A percentile compares a stretch with the other conserved stretches of the same genome.
phyloP scores from a whole-genome alignment of 305 asterid species.

The Fraxinus baroniana region DNA sequence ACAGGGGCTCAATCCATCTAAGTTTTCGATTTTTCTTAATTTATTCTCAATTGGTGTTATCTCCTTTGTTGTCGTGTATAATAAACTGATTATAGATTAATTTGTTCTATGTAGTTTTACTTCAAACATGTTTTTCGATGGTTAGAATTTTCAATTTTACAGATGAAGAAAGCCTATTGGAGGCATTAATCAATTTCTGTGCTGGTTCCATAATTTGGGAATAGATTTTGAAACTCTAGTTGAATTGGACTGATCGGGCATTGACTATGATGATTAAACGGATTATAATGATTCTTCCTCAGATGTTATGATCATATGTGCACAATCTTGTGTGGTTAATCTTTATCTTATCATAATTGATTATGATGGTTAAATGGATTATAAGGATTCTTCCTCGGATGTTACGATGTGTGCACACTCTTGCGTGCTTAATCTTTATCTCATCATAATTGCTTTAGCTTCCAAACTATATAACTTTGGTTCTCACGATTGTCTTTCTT shows the following conservation, averaged over 20 bases:
- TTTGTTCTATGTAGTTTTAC: not conserved
- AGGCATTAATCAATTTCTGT: not conserved
- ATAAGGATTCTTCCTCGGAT: not conserved
- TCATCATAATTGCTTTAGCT: not conserved
- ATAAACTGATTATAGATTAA: not conserved
- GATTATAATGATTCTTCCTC: not conserved
- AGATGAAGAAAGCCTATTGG: not conserved
- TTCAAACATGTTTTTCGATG: not conserved
- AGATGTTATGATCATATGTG: not conserved
- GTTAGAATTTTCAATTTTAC: not conserved
- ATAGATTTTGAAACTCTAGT: not conserved
- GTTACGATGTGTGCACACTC: not conserved
- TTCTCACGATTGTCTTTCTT: not conserved
- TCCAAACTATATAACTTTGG: not conserved
- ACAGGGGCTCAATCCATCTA: not conserved
- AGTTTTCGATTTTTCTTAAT: not conserved
- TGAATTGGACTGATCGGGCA: not conserved
- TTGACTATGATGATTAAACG: not conserved
- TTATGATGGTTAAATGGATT: not conserved
- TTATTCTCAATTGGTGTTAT: not conserved
- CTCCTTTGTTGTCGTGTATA: not conserved
- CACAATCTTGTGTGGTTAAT: not conserved
- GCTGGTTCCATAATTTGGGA: not conserved
- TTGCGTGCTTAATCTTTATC: not conserved
- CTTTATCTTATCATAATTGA: not conserved